Conservation (phyloP, 148 eudicot species). For the Cornus florida region DNA sequence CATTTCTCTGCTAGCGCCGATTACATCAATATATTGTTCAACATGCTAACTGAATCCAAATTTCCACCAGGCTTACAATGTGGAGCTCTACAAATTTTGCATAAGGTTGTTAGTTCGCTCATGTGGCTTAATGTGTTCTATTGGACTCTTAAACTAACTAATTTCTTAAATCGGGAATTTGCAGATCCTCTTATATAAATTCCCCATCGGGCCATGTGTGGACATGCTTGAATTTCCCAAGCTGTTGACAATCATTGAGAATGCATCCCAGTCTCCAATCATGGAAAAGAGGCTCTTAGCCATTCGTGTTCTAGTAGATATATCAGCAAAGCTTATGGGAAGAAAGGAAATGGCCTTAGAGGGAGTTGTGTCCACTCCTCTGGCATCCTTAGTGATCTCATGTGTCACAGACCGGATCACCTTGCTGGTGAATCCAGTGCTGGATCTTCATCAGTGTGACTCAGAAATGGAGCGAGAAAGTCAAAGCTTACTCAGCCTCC, state of each 20-base stretch:
- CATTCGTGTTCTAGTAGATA: constrained; percentile 37
- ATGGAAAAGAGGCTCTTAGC: constrained; percentile 54
- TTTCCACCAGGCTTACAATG: constrained; percentile 46
- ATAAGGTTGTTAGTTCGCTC: constrained; percentile 44
- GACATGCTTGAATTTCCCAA: constrained; percentile 42
- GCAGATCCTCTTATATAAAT: constrained; percentile 53
- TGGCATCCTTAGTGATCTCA: constrained; percentile 39
- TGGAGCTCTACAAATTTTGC: constrained; percentile 54
- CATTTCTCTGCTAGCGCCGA: constrained; percentile 34
- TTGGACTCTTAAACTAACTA: background rate
- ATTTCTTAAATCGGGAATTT: constrained; percentile 20
- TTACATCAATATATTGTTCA: constrained; percentile 37
- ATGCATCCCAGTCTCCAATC: constrained; percentile 42
- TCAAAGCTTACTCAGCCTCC: constrained; percentile 42
- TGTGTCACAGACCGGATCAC: constrained; percentile 44
- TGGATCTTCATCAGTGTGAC: constrained; percentile 25
- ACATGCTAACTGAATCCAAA: constrained; percentile 41
- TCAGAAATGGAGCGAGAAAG: constrained; percentile 42
- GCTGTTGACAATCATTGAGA: constrained; percentile 38
- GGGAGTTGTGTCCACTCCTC: constrained; percentile 28
- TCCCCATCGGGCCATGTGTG: constrained; percentile 24
- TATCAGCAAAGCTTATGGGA: constrained; percentile 47
- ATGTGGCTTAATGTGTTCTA: background rate
- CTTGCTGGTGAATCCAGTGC: constrained; percentile 30
- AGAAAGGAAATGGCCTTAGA: constrained; percentile 26